phyloP scores from a whole-genome alignment of 2,329 filamentous ascomycete genomes.

The Exophiala xenobiotica region DNA sequence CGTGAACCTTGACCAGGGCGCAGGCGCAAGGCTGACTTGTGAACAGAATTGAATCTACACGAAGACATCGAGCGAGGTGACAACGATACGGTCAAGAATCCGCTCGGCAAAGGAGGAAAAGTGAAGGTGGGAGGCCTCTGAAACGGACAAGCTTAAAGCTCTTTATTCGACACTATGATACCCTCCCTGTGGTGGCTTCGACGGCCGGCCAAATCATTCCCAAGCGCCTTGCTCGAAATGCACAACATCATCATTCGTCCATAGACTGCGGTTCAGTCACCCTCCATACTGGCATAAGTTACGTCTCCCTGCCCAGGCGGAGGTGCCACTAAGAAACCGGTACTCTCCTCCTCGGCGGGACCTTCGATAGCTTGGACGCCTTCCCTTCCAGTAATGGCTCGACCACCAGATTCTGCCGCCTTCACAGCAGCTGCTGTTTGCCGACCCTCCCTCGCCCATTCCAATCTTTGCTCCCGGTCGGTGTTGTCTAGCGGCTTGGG shows the following conservation, averaged over 20 bases:
- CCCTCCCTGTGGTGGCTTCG: constrained; percentile 5
- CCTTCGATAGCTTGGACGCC: constrained; percentile 40
- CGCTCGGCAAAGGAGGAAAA: constrained; percentile 23
- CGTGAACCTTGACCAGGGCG: constrained; percentile 11
- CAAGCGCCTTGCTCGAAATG: constrained; percentile 34
- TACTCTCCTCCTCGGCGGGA: constrained; percentile 38
- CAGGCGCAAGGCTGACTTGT: not conserved
- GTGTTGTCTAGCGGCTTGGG: constrained; percentile 89
- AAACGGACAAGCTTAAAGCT: constrained; percentile 3
- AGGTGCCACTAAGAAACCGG: constrained; percentile 60
- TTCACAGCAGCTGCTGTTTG: constrained; percentile 54
- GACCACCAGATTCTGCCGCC: constrained; percentile 36
- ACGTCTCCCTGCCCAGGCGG: constrained; percentile 77
- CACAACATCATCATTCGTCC: constrained; percentile 25
- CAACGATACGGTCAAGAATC: constrained; percentile 78
- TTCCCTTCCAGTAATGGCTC: constrained; percentile 31
- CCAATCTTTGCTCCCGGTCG: constrained; percentile 78
- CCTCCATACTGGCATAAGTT: constrained; percentile 80
- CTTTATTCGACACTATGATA: constrained; percentile 16
- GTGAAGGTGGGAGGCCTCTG: constrained; percentile 39
- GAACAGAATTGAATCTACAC: constrained; percentile 79
- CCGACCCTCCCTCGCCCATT: constrained; percentile 77
- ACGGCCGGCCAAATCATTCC: not conserved
- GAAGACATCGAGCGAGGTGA: constrained; percentile 87
- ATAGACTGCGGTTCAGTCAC: constrained; percentile 57